Percentiles rank a stretch among this genome's conserved stretches.
Conservation (phyloP, 257 asterid species). For the Ilex aquifolium region DNA sequence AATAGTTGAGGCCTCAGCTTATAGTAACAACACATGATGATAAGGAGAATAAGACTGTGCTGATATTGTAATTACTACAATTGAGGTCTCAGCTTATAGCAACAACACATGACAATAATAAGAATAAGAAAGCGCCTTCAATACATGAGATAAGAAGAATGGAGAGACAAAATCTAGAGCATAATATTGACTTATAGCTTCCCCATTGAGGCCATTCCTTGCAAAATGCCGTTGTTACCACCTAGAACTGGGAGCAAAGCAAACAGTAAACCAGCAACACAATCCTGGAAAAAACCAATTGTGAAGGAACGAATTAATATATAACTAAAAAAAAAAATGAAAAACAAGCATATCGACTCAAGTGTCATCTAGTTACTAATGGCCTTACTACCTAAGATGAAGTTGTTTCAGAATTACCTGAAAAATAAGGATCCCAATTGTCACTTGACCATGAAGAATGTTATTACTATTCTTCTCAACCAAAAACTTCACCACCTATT, state of each 20-base stretch:
- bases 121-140: neutral
- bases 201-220: conserved; percentile 86
- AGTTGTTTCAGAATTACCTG: conserved; percentile 46
- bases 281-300: conserved; percentile 46
- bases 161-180: conserved; percentile 5
- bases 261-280: conserved; percentile 91
- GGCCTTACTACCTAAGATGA: neutral
- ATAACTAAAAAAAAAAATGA: too few species aligned
- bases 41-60: too few species aligned
- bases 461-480: conserved; percentile 64
- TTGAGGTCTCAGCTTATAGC: too few species aligned
- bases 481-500: conserved; percentile 84
- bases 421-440: conserved; percentile 90
- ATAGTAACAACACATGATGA: too few species aligned
- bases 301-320: conserved; percentile 3
- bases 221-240: conserved; percentile 78
- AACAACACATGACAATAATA: too few species aligned
- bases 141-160: conserved; percentile 12
- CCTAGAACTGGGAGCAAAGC: conserved; percentile 94
- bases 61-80: too few species aligned
- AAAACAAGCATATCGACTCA: neutral
- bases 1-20: too few species aligned
- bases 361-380: neutral
- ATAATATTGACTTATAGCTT: conserved; percentile 50
- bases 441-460: conserved; percentile 92